phyloP scores from a whole-genome alignment of 805 yeast species.

The Starmerella sp. region DNA sequence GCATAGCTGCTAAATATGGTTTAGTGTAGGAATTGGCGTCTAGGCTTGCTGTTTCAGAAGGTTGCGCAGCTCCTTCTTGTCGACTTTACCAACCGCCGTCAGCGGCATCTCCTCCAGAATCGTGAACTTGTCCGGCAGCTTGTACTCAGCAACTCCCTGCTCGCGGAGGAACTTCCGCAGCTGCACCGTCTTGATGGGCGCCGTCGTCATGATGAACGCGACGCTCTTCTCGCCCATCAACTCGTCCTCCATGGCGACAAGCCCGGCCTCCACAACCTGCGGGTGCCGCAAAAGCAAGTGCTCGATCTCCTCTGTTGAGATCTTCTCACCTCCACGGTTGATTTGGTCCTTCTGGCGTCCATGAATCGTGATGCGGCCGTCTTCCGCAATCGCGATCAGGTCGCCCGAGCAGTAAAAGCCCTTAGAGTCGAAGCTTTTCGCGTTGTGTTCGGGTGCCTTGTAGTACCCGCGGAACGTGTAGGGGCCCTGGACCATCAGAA shows the following conservation, averaged over 20 bases:
- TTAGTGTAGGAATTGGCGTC: not conserved
- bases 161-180: slow-evolving; percentile 14
- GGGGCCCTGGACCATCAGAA: slow-evolving; percentile 17
- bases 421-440: slow-evolving; percentile 9
- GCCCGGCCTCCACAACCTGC: slow-evolving; percentile 12
- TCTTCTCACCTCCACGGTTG: slow-evolving; percentile 18
- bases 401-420: slow-evolving; percentile 18
- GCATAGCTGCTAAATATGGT: not conserved
- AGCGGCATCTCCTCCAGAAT: slow-evolving; percentile 13
- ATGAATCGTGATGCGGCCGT: slow-evolving; percentile 15
- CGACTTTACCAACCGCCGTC: slow-evolving; percentile 16
- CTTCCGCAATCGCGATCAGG: slow-evolving; percentile 10
- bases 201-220: slow-evolving; percentile 12
- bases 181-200: slow-evolving; percentile 7
- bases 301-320: slow-evolving; percentile 15
- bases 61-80: slow-evolving; percentile 11
- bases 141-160: slow-evolving; percentile 18
- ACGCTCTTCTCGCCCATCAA: slow-evolving; percentile 16
- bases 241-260: slow-evolving; percentile 16
- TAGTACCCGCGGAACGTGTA: slow-evolving; percentile 18
- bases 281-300: slow-evolving; percentile 16
- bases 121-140: slow-evolving; percentile 14
- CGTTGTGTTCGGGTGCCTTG: slow-evolving; percentile 16
- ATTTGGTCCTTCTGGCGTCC: slow-evolving; percentile 18
- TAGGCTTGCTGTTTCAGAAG: not conserved